Evolutionary conservation across 352 stramenopile genomes (phyloP).

Genomic region (Pythium brachiatum): DNA sequence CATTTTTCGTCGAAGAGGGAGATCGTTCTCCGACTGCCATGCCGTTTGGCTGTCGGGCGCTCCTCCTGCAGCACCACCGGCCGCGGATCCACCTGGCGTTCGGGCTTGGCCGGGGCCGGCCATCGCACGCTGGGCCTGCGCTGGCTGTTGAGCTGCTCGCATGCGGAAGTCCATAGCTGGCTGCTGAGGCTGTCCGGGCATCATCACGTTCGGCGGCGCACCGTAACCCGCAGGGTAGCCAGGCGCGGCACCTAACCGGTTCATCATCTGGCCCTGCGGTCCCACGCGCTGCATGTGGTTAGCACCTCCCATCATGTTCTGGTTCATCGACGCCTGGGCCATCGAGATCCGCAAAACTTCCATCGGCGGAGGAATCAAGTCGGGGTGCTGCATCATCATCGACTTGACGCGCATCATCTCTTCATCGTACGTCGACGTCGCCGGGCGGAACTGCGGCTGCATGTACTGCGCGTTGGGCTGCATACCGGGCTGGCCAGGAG

Average conservation of each 20-base stretch:
- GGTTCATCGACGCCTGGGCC: slow-evolving; percentile 64
- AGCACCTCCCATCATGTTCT: slow-evolving; percentile 54
- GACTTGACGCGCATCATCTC: slow-evolving; percentile 86
- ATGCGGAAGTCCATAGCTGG: slow-evolving; percentile 41
- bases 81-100: slow-evolving; percentile 35
- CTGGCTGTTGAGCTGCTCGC: slow-evolving; percentile 35
- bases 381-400: slow-evolving; percentile 87
- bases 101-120: slow-evolving; percentile 33
- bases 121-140: slow-evolving; percentile 38
- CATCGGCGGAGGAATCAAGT: slow-evolving; percentile 84
- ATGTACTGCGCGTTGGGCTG: slow-evolving; percentile 58
- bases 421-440: slow-evolving; percentile 77
- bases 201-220: slow-evolving; percentile 60
- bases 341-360: slow-evolving; percentile 85
- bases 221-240: slow-evolving; percentile 59
- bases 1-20: slow-evolving; percentile 86
- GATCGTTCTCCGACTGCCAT: slow-evolving; percentile 87
- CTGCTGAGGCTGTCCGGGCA: slow-evolving; percentile 38
- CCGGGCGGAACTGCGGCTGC: slow-evolving; percentile 57
- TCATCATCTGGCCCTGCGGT: slow-evolving; percentile 56
- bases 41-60: slow-evolving; percentile 51
- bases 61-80: slow-evolving; percentile 20
- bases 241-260: slow-evolving; percentile 35
- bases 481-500: slow-evolving; percentile 29
- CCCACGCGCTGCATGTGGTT: slow-evolving; percentile 62